Evolutionary conservation across 192 early-diverging fungal species (phyloP), one percentile per base, ranked within the genome.

Genomic region (Thoreauomyces humboldtii): DNA sequence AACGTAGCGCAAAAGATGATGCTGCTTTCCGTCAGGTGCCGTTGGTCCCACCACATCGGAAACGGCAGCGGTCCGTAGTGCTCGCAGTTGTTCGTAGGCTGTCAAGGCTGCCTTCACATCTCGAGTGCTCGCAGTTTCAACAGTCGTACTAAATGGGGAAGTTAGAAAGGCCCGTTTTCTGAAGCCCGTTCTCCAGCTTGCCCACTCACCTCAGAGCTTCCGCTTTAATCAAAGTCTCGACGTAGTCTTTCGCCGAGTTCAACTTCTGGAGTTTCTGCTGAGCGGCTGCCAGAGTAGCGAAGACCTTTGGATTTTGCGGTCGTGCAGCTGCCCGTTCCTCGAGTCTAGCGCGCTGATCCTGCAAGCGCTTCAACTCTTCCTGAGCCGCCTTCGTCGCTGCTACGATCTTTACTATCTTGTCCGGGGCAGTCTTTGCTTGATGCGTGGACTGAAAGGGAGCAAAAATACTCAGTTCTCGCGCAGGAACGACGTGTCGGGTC

Each of bases 141-240:
- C n/a, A n/a, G n/a, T n/a, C n/a, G n/a, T n/a, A n/a, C n/a, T n/a
- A n/a, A n/a, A n/a, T n/a, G n/a, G n/a, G n/a, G n/a, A n/a, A n/a
- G n/a, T n/a, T n/a, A n/a, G n/a, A n/a, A n/a, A n/a, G n/a, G n/a
- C n/a, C n/a, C n/a, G n/a, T n/a, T n/a, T n/a, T n/a, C n/a, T n/a
- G n/a, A n/a, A n/a, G n/a, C n/a, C n/a, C n/a, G n/a, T n/a, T n/a
- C n/a, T n/a, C n/a, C n/a, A n/a, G n/a, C n/a, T n/a, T n/a, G n/a
- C n/a, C n/a, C 22, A 42, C 25, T 5, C 44, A 69, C 67, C 67
- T 69, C 33, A 69, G 27, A 12, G 11, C 37, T 17, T 69, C 59
- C 4, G 55, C 51, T 35, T 53, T 62, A 7, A 62, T 14, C 27
- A 69, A 35, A 6, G 38, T 11, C 14, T 52, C 51, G 4, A 69